Evolutionary conservation across 106 monocot species (phyloP), one percentile per base, ranked within the genome.

Genomic region (Allium sativum): DNA sequence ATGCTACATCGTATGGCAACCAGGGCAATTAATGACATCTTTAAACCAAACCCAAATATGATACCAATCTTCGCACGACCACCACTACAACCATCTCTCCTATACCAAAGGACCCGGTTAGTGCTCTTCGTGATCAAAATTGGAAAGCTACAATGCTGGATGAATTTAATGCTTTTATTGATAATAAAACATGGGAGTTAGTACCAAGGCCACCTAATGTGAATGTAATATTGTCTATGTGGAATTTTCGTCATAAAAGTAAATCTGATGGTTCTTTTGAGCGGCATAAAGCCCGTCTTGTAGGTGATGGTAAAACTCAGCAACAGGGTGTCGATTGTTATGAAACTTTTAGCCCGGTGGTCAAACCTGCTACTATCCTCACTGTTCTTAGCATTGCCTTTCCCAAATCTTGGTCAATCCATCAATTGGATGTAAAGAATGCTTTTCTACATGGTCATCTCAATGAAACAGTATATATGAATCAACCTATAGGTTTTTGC

Each of bases 321-420:
- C 17, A 62, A 45, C 18, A 45, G 16, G 62, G 45, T 3, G 44
- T 62, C 6, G 62, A 62, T 62, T 62, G 62, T 62, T 43, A n/a
- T 45, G 44, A 62, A 45, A 62, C 62, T 3, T 62, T 62, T 16
- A 62, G 62, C n/a, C 62, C 1, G 1, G 42, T 62, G 42, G 44
- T 62, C 3, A 7, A 41, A 10, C 13, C 41, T 0, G 42, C 18
- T 18, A 15, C 31, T 4, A 45, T 62, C 5, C 19, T 10, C 6
- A 44, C 46, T 3, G 45, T 45, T 62, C 62, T 31, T 3, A 31
- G 31, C 31, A 3, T 31, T 31, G 31, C 31, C 3, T 3, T 31
- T 31, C 3, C 31, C 3, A 31, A 31, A 31, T 31, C 3, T 31
- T 31, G 31, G 31, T 3, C 31, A 1, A 31, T 31, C 3, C 31